Conservation (phyloP, 2,329 filamentous ascomycete species). For the Colletotrichum tropicicola region DNA sequence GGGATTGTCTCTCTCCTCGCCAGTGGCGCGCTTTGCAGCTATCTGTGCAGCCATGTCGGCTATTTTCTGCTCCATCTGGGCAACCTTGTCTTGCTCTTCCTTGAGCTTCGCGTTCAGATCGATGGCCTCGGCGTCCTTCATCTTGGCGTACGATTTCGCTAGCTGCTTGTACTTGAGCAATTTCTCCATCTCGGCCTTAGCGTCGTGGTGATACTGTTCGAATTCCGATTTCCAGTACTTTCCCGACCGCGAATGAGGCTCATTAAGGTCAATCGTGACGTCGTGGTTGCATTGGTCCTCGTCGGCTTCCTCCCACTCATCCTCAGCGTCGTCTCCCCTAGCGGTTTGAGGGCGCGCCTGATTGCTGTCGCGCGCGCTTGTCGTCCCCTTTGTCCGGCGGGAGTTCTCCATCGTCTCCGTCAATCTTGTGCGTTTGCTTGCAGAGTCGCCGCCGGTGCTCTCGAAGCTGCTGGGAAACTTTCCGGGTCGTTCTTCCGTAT, state of each 20-base stretch:
- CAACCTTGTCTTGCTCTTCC: slow-evolving; percentile 73
- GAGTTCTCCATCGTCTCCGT: slow-evolving; percentile 56
- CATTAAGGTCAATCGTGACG: slow-evolving; percentile 74
- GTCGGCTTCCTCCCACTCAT: slow-evolving; percentile 60
- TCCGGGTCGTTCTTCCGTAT: slow-evolving; percentile 39
- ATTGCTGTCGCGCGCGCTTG: slow-evolving; percentile 2
- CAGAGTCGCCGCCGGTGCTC: slow-evolving; percentile 30
- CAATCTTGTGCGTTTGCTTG: slow-evolving; percentile 51
- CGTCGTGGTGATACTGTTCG: slow-evolving; percentile 76
- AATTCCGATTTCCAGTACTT: slow-evolving; percentile 85
- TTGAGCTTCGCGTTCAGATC: slow-evolving; percentile 72
- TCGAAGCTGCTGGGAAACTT: slow-evolving; percentile 41
- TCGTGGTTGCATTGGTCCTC: slow-evolving; percentile 63
- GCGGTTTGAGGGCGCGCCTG: slow-evolving; percentile 27
- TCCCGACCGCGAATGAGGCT: slow-evolving; percentile 78
- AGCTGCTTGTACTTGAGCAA: slow-evolving; percentile 82
- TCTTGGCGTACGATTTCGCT: slow-evolving; percentile 80
- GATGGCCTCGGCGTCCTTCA: slow-evolving; percentile 78
- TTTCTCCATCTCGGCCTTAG: slow-evolving; percentile 78
- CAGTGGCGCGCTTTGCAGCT: slow-evolving; percentile 44
- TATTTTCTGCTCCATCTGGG: slow-evolving; percentile 70
- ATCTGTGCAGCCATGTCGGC: slow-evolving; percentile 69
- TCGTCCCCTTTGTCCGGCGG: slow-evolving; percentile 37
- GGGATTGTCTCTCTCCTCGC: slow-evolving; percentile 53
- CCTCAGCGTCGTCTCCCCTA: slow-evolving; percentile 43